Conservation (phyloP, 345 rosid genomes). For the Draba incana region DNA sequence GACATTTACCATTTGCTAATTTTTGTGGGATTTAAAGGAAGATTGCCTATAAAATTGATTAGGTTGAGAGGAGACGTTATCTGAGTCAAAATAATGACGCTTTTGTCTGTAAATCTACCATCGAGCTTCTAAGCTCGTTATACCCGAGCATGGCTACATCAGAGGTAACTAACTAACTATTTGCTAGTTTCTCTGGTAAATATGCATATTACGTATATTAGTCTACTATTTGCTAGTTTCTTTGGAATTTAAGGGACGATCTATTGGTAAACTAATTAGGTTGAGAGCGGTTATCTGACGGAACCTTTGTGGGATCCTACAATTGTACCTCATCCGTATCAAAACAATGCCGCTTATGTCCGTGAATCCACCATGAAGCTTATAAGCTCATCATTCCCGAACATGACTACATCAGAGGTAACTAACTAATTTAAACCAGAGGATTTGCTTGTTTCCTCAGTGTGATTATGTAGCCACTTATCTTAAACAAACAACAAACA, state of each 20-base stretch:
- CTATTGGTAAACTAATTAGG: no score
- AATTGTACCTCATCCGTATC: no score
- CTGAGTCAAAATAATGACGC: slow-evolving; percentile 63
- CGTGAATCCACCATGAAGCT: no score
- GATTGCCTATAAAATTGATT: slow-evolving; percentile 9
- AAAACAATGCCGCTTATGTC: no score
- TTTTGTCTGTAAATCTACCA: slow-evolving; percentile 82
- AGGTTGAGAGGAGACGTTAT: slow-evolving; percentile 88
- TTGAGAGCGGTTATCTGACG: no score
- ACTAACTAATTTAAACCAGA: not conserved
- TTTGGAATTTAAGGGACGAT: no score
- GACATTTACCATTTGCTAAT: slow-evolving; percentile 9
- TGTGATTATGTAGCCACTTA: not conserved
- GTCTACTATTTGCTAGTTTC: no score
- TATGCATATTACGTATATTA: no score
- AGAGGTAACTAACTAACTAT: slow-evolving; percentile 55
- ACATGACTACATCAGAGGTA: no score
- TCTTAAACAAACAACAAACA: slow-evolving; percentile 34
- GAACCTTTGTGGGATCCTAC: no score
- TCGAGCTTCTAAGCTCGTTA: slow-evolving; percentile 81
- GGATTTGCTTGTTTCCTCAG: not conserved
- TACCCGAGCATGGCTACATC: slow-evolving; percentile 90
- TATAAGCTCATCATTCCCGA: no score
- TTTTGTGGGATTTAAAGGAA: not conserved
- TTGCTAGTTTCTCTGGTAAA: no score